A percentile compares a stretch with the other conserved stretches of the same genome.
These are phyloP conservation scores for Corniculantispora saksenae DNA, from an alignment of 2,329 filamentous ascomycete genomes.

Conservation along the genomic window DNA sequence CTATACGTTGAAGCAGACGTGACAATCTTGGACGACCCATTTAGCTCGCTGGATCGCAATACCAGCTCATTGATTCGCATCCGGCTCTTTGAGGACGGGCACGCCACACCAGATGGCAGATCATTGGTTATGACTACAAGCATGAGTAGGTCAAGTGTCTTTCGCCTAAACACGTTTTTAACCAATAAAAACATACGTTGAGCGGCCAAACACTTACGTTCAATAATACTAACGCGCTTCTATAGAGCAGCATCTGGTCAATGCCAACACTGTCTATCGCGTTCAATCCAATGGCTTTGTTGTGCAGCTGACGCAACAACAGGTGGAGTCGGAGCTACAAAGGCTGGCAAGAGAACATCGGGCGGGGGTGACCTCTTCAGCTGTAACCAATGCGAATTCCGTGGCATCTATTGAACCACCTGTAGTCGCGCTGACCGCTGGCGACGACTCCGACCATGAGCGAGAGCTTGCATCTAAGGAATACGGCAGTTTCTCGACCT, in stretches of 20 bases:
- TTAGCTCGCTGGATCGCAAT: slow-evolving; percentile 6
- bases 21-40: slow-evolving; percentile 10
- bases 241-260: slow-evolving; percentile 6
- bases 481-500: background rate
- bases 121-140: slow-evolving; percentile 13
- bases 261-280: background rate
- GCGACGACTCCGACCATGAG: background rate
- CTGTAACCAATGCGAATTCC: background rate
- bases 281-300: background rate
- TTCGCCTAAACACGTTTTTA: background rate
- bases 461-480: background rate
- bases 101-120: background rate
- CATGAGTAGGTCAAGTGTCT: slow-evolving; percentile 1
- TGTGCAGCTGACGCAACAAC: background rate
- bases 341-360: background rate
- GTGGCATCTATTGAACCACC: background rate
- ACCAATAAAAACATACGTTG: background rate
- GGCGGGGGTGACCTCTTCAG: background rate
- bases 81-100: background rate
- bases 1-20: background rate
- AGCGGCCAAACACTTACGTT: background rate
- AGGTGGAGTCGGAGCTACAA: background rate
- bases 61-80: background rate
- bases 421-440: background rate
- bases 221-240: background rate